Base-by-base conservation (phyloP, 164 flowering plant species). In the Magnolia changhungtana region DNA sequence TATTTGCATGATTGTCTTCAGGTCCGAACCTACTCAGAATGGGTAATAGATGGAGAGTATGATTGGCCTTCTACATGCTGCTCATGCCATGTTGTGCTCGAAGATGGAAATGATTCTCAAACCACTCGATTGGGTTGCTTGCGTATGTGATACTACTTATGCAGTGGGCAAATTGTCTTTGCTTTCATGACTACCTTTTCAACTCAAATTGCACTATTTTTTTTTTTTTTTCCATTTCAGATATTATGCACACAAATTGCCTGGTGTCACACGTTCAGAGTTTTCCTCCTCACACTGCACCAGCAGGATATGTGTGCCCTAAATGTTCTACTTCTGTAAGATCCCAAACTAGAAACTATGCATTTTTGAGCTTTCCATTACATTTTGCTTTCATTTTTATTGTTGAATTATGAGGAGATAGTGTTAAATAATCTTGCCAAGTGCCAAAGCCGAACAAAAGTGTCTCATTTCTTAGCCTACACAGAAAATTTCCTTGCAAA, bases 1-100 rank as follows among this genome's bases (percentile, higher is more conserved):
- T 74, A 45, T 45, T 74, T 13, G 8, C 76, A 50, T 81, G 63
- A 72, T 67, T 37, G 52, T 78, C 50, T 78, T 73, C 69, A 96
- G 99, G 84, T 96, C 11, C 97, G 92, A 10, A 89, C 94, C 23
- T 96, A 96, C 82, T 92, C 99, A 8, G 99, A 96, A 75, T 96
- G 99, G 99, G 99, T 96, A 51, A 89, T 96, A 83, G 98, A 96
- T 87, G 99, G 95, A 72, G 99, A 96, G 74, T 96, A 96, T 88
- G 97, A 94, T 77, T 93, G 98, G 98, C 99, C 99, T 82, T 88
- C 97, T 31, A 89, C 80, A 74, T 96, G 99, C 85, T 88, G 95
- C 82, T 71, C 73, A 5, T 96, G 99, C 81, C 88, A 89, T 77
- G 84, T 82, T 76, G 89, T 77, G 66, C 85, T 96, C 58, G 93